Evolutionary conservation across 768 basidiomycete genomes (phyloP), one percentile per base, ranked within the genome.

Genomic region (Tricholoma sp.): DNA sequence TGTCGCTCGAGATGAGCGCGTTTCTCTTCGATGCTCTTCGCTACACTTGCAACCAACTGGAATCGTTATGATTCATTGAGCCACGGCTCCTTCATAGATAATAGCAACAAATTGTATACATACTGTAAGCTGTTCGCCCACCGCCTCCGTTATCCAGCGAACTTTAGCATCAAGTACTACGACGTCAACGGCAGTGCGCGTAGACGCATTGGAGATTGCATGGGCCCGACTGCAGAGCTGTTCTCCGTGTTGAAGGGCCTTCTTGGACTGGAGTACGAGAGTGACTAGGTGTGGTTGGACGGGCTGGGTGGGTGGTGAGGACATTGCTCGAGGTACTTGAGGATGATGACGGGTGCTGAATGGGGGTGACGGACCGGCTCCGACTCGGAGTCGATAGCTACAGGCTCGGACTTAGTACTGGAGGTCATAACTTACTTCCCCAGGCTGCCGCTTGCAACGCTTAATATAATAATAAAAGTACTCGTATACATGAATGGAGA

Each of bases 131-230:
- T 92, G 91, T 61, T 91, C 87, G 14, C 83, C 67, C 21, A 91
- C 83, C 14, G 86, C 88, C 29, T 86, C 82, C 29, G 79, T 82
- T 53, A 89, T 77, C 91, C 89, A 94, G 53, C 80, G 78, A 7
- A 91, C 84, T 70, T 86, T 89, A 29, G 91, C 89, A 65, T 91
- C 89, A 18, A 91, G 76, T 0, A 85, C 86, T 5, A 93, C 78
- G 3, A 91, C 81, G 64, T 91, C 88, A 11, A 90, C 74, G 0
- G 84, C 81, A 37, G 77, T 76, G 60, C 84, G 82, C 0, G 88
- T 82, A 2, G 91, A 89, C 43, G 78, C 72, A 60, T 82, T 82
- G n/a, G 88, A 83, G 19, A 85, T 71, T 0, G 69, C 64, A 63
- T 87, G 83, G 1, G 91, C 88, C 34, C 75, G 78, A 1, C 81